Base-by-base conservation (phyloP, 2,329 filamentous ascomycete species). In the Rutstroemia sydowiana region DNA sequence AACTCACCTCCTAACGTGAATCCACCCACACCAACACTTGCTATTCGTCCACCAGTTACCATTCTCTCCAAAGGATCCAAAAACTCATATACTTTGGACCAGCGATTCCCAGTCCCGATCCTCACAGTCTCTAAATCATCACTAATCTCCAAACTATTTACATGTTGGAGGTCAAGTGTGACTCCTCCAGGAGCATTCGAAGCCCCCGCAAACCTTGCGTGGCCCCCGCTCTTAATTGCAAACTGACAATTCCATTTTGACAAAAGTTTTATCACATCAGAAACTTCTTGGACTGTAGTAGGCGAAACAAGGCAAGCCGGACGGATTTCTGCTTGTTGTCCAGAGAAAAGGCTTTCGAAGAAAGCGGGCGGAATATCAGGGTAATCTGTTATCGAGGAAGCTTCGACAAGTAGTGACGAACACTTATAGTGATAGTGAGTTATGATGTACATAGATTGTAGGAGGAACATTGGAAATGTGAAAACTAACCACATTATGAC, bases 141-240 rank as follows among this genome's bases (percentile, higher is more conserved):
- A n/a, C 26, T 45, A 20, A 56, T 16, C 3, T 31, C 30, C 7
- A 60, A 30, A 6, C 39, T 14, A 23, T 55, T 55, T 20, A 60
- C n/a, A 14, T 37, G 39, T 13, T 36, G 39, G 21, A 59, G 20
- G 50, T 58, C 55, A 43, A 60, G 53, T 9, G 53, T 52, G 11
- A 61, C 48, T 3, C 59, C 58, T 4, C 45, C 57, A 31, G 55
- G 39, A 16, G 52, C 54, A 31, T 54, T 59, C 7, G 57, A 56
- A 9, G 43, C 51, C 1, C 55, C 57, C 14, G 47, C 21, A 34
- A 53, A 55, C 11, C 46, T 23, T 28, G 45, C 47, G 53, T 73
- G 70, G 2, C 72, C 69, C 13, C 69, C 70, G 46, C 66, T 68
- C 57, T 69, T 68, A 51, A 68, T 65, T 11, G 69, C 64, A 57